A percentile compares a stretch with the other conserved stretches of the same genome.
phyloP scores from a whole-genome alignment of 2,329 filamentous ascomycete species.

The Calonectria fujianensis region DNA sequence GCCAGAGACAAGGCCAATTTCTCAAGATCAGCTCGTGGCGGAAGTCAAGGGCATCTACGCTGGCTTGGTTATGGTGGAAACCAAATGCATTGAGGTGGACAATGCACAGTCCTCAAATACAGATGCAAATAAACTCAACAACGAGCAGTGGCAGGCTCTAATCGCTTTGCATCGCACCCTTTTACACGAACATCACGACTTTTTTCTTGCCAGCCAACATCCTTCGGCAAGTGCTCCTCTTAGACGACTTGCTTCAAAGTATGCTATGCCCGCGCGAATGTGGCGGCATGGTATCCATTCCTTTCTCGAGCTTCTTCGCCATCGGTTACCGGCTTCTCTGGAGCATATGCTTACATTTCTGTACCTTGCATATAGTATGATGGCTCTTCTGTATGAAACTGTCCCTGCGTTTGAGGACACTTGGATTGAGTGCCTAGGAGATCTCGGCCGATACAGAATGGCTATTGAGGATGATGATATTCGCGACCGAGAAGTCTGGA shows the following conservation, averaged over 20 bases:
- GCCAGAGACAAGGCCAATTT: constrained; percentile 76
- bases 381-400: constrained; percentile 90
- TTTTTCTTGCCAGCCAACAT: constrained; percentile 91
- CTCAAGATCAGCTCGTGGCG: constrained; percentile 84
- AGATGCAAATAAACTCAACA: constrained; percentile 68
- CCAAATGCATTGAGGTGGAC: constrained; percentile 90
- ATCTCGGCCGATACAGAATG: constrained; percentile 90
- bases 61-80: constrained; percentile 89
- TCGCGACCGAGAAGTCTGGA: constrained; percentile 86
- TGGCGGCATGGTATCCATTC: constrained; percentile 95
- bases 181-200: constrained; percentile 88
- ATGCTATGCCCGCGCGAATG: constrained; percentile 94
- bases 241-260: constrained; percentile 82
- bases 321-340: constrained; percentile 83
- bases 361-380: constrained; percentile 91
- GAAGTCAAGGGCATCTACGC: constrained; percentile 91
- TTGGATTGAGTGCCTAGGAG: constrained; percentile 95
- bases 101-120: constrained; percentile 72
- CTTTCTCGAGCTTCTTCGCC: constrained; percentile 85
- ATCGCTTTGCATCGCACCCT: constrained; percentile 88
- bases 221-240: constrained; percentile 83
- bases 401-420: constrained; percentile 89
- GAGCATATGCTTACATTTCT: constrained; percentile 96
- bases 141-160: constrained; percentile 88
- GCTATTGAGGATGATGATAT: constrained; percentile 91